Evolutionary conservation across 2,329 filamentous ascomycete species (phyloP), one percentile per base, ranked within the genome.

Genomic region (Nemania serpens): DNA sequence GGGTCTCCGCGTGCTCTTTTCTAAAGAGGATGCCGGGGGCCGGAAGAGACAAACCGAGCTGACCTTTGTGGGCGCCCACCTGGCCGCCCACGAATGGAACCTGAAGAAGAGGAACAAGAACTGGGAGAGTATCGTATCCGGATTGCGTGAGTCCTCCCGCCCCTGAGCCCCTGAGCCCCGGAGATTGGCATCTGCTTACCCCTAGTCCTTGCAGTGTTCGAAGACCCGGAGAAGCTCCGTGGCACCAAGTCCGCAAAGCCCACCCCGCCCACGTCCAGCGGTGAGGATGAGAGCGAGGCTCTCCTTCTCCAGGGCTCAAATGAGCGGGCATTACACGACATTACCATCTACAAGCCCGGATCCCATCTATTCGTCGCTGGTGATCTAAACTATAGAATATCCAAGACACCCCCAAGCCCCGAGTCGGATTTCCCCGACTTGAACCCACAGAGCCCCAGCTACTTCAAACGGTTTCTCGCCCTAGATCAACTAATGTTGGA

Each of bases 331-430:
- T 76, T 87, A 3, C 82, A 85, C 67, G 75, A 83, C 65, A 78
- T 86, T 42, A 87, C 86, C 36, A 85, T 98, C 58, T 97, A 93
- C 78, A 86, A 84, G 51, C 86, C 91, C 1, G 84, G 82, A 3
- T 88, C 88, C 3, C 88, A 96, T 73, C 80, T 97, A 1, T 96
- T 98, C 74, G 81, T 98, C 48, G 90, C 89, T 0, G 95, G 95
- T 22, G 95, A 99, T 75, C 83, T 99, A 62, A 99, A 99, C 80
- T 99, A 99, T 77, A 90, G 95, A 67, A 96, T 94, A 17, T 86
- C 88, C 7, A 83, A 87, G 63, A 82, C 81, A 0, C 79, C 83
- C 0, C 93, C 93, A 0, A 78, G 81, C 0, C 78, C 83, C 0
- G 76, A 81, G 2, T 87, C 91, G 52, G 80, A 70, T 51, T 92